These are phyloP conservation scores for Mycena kentingensis DNA, from an alignment of 768 basidiomycete species.

Conservation along the genomic window DNA sequence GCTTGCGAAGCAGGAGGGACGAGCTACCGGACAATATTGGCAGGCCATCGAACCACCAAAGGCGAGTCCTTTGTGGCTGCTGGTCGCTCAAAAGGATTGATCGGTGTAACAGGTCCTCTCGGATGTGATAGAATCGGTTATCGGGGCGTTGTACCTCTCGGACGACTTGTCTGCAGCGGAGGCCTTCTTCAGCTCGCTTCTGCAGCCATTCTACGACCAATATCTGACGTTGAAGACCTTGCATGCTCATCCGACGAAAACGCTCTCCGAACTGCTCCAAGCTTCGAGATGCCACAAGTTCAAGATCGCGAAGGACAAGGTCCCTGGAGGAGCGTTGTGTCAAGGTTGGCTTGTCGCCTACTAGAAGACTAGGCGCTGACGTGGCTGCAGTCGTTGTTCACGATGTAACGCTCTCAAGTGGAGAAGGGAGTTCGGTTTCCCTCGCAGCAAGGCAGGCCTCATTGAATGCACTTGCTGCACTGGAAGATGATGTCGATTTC, in stretches of 20 bases:
- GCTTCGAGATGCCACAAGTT: conserved; percentile 71
- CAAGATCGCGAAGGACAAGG: conserved; percentile 55
- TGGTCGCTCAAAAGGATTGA: conserved; percentile 1
- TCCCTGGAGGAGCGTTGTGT: conserved; percentile 43
- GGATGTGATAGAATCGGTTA: conserved; percentile 77
- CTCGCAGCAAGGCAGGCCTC: conserved; percentile 66
- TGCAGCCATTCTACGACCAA: conserved; percentile 78
- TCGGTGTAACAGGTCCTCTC: conserved; percentile 60
- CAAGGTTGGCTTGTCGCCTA: conserved; percentile 45
- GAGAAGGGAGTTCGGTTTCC: conserved; percentile 49
- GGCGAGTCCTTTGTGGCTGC: conserved; percentile 38
- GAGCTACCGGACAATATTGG: conserved; percentile 75
- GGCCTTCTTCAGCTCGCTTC: conserved; percentile 62
- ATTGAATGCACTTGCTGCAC: conserved; percentile 64
- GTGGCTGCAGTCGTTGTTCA: conserved; percentile 62
- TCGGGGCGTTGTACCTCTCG: conserved; percentile 79
- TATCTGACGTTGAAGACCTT: conserved; percentile 74
- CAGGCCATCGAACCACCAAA: conserved; percentile 75
- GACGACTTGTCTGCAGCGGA: conserved; percentile 72
- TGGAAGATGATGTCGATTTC: conserved; percentile 66
- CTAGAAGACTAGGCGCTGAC: background rate
- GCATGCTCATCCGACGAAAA: conserved; percentile 75
- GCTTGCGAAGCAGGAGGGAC: conserved; percentile 48
- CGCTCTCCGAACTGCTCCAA: conserved; percentile 73
- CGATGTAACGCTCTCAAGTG: conserved; percentile 61